These are phyloP conservation scores for Bromus sterilis DNA, from an alignment of 176 grass and related monocot genomes.

Conservation along the genomic window DNA sequence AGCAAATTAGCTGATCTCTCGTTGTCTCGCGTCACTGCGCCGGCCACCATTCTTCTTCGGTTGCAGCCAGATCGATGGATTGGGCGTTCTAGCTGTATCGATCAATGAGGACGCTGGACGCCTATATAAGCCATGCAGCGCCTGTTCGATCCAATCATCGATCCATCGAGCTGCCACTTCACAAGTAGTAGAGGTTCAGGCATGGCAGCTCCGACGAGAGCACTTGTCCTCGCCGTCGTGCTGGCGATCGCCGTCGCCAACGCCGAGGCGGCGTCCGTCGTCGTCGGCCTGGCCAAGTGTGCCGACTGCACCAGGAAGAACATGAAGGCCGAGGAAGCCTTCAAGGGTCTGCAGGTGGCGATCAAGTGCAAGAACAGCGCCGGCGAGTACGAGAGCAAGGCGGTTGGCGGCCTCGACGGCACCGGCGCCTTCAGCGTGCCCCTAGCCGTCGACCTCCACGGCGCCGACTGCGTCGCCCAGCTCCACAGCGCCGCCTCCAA, in stretches of 20 bases:
- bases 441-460: neutral
- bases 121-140: neutral
- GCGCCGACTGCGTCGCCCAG: constrained; percentile 19
- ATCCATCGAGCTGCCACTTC: neutral
- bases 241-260: neutral
- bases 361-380: neutral
- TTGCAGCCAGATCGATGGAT: neutral
- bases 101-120: neutral
- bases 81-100: neutral
- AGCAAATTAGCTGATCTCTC: neutral
- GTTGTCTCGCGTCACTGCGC: neutral
- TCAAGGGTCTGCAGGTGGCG: neutral
- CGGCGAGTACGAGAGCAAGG: neutral
- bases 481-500: constrained; percentile 3
- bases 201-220: neutral
- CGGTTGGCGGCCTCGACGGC: neutral
- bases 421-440: constrained; percentile 24
- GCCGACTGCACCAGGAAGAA: constrained; percentile 1
- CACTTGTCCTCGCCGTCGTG: neutral
- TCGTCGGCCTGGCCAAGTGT: neutral
- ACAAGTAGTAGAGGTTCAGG: neutral
- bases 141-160: neutral
- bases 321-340: constrained; percentile 3
- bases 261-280: neutral
- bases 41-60: neutral